These are phyloP conservation scores for Helianthus annuus DNA, from an alignment of 129 eudicot genomes.

Conservation along the genomic window HanXRQr2.0-SUNRISE NC_035445.2:155539181-155539680, in stretches of 20 bases:
- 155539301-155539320: background rate
- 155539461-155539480: background rate
- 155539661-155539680: no score
- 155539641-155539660: no score
- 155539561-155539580: background rate
- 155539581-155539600: no score
- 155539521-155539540: background rate
- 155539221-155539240: no score
- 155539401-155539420: background rate
- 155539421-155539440: background rate
- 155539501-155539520: background rate
- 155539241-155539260: background rate
- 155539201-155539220: no score
- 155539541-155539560: background rate
- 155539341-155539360: background rate
- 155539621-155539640: no score
- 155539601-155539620: no score
- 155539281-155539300: background rate
- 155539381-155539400: background rate
- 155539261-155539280: background rate
- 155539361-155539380: background rate
- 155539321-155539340: background rate
- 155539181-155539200: no score
- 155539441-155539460: no score
- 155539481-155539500: background rate